Percentiles rank a stretch among this genome's conserved stretches.
phyloP scores from a whole-genome alignment of 2,329 filamentous ascomycete species.

The Fusarium domesticum region DNA sequence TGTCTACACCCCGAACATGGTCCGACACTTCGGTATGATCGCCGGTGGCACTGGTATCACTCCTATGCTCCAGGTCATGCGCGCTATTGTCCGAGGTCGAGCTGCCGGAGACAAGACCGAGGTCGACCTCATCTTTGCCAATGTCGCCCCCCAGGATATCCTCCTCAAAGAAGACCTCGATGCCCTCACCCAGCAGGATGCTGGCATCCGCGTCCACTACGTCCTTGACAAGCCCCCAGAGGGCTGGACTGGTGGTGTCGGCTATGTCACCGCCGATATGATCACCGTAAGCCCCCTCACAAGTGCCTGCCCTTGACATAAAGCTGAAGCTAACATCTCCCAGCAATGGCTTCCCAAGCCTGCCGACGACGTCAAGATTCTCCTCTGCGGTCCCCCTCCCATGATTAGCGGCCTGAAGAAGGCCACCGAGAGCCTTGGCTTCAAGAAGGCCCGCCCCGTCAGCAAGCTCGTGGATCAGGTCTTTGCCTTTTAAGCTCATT shows the following conservation, averaged over 20 bases:
- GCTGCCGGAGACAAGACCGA: conserved; percentile 78
- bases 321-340: conserved; percentile 19
- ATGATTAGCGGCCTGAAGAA: conserved; percentile 99
- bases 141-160: conserved; percentile 90
- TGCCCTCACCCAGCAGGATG: conserved; percentile 70
- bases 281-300: conserved; percentile 63
- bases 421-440: conserved; percentile 82
- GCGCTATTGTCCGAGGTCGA: conserved; percentile 81
- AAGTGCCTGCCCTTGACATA: conserved; percentile 12
- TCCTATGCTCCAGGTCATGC: conserved; percentile 94
- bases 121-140: conserved; percentile 94
- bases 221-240: conserved; percentile 94
- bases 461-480: conserved; percentile 98
- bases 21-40: conserved; percentile 95
- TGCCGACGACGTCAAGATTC: conserved; percentile 83
- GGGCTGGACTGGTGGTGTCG: conserved; percentile 87
- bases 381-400: conserved; percentile 91
- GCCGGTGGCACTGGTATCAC: conserved; percentile 97
- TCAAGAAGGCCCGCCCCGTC: conserved; percentile 86
- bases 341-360: conserved; percentile 79
- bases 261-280: conserved; percentile 94
- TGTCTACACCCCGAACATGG: conserved; percentile 96
- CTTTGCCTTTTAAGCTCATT: conserved; percentile 70
- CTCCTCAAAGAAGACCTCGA: conserved; percentile 91
- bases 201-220: conserved; percentile 84